Percentiles rank a stretch among this genome's conserved stretches.
These are phyloP conservation scores for Ustilago cynodontis DNA, from an alignment of 1,284 basidiomycete species.

Conservation along the genomic window DNA sequence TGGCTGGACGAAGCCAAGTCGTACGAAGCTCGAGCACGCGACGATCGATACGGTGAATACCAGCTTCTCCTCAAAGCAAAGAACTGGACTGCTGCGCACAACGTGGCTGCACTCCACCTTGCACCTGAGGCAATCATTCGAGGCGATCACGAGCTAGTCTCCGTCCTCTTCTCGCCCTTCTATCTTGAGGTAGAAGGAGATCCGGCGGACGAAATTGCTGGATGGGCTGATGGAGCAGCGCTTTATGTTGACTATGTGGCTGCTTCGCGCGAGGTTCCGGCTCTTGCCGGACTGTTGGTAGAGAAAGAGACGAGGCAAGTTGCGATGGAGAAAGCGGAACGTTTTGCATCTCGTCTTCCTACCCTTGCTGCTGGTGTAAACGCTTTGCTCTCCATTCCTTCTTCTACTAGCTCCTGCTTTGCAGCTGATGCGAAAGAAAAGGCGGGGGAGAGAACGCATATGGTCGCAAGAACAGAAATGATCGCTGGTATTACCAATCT, in stretches of 20 bases:
- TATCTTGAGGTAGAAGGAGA: conserved; percentile 76
- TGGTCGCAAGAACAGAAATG: conserved; percentile 81
- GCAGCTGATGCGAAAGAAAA: conserved; percentile 5
- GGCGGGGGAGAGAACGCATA: conserved; percentile 75
- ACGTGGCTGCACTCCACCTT: conserved; percentile 83
- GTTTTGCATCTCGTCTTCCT: conserved; percentile 76
- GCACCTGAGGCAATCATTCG: conserved; percentile 89
- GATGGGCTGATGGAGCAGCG: conserved; percentile 67
- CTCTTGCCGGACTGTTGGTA: conserved; percentile 71
- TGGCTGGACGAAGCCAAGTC: conserved; percentile 94
- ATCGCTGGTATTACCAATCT: conserved; percentile 75
- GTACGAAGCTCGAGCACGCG: conserved; percentile 74
- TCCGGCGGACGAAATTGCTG: conserved; percentile 49
- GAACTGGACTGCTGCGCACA: conserved; percentile 81
- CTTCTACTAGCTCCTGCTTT: conserved; percentile 5
- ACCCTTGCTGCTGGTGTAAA: conserved; percentile 73
- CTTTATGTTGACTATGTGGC: conserved; percentile 62
- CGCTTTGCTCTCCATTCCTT: conserved; percentile 58
- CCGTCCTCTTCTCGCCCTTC: conserved; percentile 80
- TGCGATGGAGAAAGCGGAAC: conserved; percentile 41
- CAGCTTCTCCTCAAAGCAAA: conserved; percentile 81
- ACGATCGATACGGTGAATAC: conserved; percentile 82
- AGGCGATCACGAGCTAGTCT: conserved; percentile 81
- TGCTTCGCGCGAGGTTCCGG: conserved; percentile 75
- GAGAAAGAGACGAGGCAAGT: conserved; percentile 62